These are phyloP conservation scores for Mollisia scopiformis DNA, from an alignment of 2,329 filamentous ascomycete genomes.

Conservation along the genomic window DNA sequence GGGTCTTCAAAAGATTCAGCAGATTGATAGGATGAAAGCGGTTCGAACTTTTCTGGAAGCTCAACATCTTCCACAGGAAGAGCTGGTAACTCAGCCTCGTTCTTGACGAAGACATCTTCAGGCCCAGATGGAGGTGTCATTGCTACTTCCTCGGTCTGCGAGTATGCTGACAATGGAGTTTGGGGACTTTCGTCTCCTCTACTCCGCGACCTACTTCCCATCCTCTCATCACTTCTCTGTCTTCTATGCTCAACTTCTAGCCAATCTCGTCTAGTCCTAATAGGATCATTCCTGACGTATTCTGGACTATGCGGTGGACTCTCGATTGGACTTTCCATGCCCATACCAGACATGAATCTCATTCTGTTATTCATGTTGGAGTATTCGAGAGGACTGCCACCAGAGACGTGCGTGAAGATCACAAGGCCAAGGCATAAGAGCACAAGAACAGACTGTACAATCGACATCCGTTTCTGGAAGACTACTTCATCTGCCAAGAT, in stretches of 20 bases:
- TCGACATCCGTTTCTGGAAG: slow-evolving; percentile 87
- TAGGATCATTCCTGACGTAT: slow-evolving; percentile 15
- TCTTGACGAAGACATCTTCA: slow-evolving; percentile 4
- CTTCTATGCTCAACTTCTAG: slow-evolving; percentile 18
- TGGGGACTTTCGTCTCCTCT: slow-evolving; percentile 23
- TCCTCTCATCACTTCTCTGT: slow-evolving; percentile 20
- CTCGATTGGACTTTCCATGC: slow-evolving; percentile 26
- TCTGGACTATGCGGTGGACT: slow-evolving; percentile 31
- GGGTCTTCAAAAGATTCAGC: neutral
- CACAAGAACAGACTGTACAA: slow-evolving; percentile 86
- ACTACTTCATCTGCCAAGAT: slow-evolving; percentile 92
- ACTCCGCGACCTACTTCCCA: slow-evolving; percentile 15
- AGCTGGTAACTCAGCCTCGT: neutral
- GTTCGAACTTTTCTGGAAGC: neutral
- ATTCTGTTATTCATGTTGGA: slow-evolving; percentile 25
- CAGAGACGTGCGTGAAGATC: slow-evolving; percentile 69
- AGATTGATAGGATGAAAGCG: neutral
- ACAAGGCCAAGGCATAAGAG: slow-evolving; percentile 86
- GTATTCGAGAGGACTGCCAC: slow-evolving; percentile 34
- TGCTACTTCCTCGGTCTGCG: slow-evolving; percentile 18
- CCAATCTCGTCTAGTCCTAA: slow-evolving; percentile 19
- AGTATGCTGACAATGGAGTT: slow-evolving; percentile 29
- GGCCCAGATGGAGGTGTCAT: slow-evolving; percentile 15
- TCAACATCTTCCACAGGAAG: neutral
- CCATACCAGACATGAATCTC: slow-evolving; percentile 17